These are phyloP conservation scores for Candida piceae DNA, from an alignment of 805 yeast genomes.

Conservation along the genomic window DNA sequence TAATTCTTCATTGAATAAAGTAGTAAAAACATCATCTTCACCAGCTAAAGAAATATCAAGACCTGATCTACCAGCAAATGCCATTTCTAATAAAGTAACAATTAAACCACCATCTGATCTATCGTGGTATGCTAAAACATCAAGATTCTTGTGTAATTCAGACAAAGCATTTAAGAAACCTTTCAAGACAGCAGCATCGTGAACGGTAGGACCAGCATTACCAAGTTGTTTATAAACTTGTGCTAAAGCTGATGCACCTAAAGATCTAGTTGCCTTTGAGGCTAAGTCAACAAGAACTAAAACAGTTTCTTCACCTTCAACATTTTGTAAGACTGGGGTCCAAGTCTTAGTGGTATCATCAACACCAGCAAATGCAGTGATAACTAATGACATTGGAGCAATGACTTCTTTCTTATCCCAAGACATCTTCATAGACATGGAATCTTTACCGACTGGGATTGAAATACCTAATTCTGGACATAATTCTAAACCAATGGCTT, in stretches of 20 bases:
- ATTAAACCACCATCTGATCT: conserved; percentile 95
- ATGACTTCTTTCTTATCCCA: conserved; percentile 92
- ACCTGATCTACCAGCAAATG: conserved; percentile 92
- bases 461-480: conserved; percentile 90
- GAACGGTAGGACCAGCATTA: conserved; percentile 75
- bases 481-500: conserved; percentile 89
- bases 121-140: conserved; percentile 89
- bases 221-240: conserved; percentile 93
- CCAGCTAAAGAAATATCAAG: conserved; percentile 48
- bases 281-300: conserved; percentile 81
- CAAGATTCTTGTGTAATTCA: conserved; percentile 59
- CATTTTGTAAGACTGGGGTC: conserved; percentile 77
- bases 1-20: conserved; percentile 85
- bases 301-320: conserved; percentile 44
- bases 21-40: conserved; percentile 39
- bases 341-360: conserved; percentile 81
- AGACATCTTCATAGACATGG: conserved; percentile 98
- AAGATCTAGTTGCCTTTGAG: conserved; percentile 43
- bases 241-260: conserved; percentile 94
- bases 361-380: conserved; percentile 91
- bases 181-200: conserved; percentile 57
- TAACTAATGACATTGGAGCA: conserved; percentile 87
- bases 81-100: conserved; percentile 87
- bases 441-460: conserved; percentile 98
- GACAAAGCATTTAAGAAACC: conserved; percentile 64